Evolutionary conservation across 345 rosid genomes (phyloP).

Genomic region (Pugionium dolabratum): DNA sequence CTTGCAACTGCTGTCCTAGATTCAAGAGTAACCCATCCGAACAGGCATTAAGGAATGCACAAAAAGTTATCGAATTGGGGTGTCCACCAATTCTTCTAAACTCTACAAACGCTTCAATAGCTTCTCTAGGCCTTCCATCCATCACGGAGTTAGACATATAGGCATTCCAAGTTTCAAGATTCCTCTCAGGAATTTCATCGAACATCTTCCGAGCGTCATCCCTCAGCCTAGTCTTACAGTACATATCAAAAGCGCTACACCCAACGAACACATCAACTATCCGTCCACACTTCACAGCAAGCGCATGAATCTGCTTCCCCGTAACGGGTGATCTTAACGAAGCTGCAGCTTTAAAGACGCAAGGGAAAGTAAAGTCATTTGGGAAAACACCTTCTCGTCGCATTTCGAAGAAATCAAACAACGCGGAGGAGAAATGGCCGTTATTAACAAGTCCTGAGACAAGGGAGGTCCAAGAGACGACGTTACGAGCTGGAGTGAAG

Average conservation of each 20-base stretch:
- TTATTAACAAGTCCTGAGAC: conserved; percentile 68
- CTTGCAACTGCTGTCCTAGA: conserved; percentile 71
- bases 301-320: conserved; percentile 63
- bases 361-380: conserved; percentile 84
- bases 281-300: conserved; percentile 59
- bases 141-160: conserved; percentile 67
- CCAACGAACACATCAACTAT: conserved; percentile 64
- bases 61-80: conserved; percentile 69
- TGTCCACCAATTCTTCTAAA: conserved; percentile 57
- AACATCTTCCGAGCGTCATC: conserved; percentile 65
- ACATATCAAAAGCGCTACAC: conserved; percentile 86
- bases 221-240: conserved; percentile 51
- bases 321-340: conserved; percentile 42
- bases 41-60: conserved; percentile 72
- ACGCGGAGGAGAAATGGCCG: conserved; percentile 59
- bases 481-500: conserved; percentile 62
- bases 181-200: conserved; percentile 77
- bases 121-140: conserved; percentile 51
- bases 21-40: conserved; percentile 50
- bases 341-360: conserved; percentile 75
- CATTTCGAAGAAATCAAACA: conserved; percentile 56
- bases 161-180: conserved; percentile 71
- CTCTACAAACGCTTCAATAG: conserved; percentile 53
- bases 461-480: conserved; percentile 77
- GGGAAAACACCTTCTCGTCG: conserved; percentile 57